Conservation (phyloP, 2,329 filamentous ascomycete genomes). For the Orbilia blumenaviensis region DNA sequence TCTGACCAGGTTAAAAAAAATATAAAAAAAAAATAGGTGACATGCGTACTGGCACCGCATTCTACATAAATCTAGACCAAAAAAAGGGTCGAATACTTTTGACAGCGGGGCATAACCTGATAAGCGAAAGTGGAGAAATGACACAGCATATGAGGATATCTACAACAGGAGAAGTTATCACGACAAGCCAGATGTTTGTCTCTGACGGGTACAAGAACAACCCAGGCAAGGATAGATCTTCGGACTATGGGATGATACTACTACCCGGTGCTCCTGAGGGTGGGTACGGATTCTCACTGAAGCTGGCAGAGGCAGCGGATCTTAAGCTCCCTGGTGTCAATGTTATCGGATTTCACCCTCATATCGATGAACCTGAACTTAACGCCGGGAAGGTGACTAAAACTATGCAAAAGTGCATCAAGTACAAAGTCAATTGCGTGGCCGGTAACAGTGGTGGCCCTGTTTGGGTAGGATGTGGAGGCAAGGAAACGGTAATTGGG, state of each 20-base stretch:
- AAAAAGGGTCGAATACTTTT: neutral
- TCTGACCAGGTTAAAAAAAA: too few species aligned
- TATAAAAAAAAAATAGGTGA: neutral
- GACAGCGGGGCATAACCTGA: neutral
- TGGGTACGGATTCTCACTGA: neutral
- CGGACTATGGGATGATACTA: neutral
- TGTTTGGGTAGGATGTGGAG: neutral
- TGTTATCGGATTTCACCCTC: neutral
- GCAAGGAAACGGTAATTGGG: neutral
- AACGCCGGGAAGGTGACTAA: neutral
- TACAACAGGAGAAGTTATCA: too few species aligned
- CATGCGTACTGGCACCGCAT: neutral
- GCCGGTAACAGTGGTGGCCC: neutral
- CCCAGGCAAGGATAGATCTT: neutral
- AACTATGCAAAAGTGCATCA: neutral
- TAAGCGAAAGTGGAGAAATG: neutral
- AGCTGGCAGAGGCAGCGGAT: neutral
- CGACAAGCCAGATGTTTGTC: neutral
- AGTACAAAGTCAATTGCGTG: neutral
- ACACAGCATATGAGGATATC: neutral
- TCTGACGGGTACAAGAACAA: neutral
- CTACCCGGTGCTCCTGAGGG: neutral
- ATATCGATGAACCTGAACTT: neutral
- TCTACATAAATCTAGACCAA: constrained; percentile 1
- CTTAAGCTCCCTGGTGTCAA: neutral